phyloP scores from a whole-genome alignment of 805 yeast genomes.

The Candida hispaniensis region DNA sequence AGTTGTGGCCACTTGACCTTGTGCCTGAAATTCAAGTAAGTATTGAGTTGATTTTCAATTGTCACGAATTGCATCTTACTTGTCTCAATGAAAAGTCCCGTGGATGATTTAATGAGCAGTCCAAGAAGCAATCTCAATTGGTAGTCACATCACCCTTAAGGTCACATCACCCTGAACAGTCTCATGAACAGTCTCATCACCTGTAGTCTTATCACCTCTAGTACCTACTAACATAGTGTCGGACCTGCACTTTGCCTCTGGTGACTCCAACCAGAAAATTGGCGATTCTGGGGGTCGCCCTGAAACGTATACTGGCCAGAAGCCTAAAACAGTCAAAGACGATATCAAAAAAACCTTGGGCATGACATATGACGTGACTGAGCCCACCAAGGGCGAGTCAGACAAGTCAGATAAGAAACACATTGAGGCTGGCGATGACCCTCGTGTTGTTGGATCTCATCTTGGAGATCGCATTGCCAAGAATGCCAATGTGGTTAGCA shows the following conservation, averaged over 20 bases:
- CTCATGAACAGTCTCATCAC: no score
- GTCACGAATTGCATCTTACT: no score
- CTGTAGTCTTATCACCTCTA: no score
- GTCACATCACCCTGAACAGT: no score
- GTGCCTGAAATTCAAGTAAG: no score
- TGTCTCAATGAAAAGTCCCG: no score
- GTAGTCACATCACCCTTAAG: no score
- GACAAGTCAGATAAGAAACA: conserved; percentile 1
- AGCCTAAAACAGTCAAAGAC: conserved; percentile 6
- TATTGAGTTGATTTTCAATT: no score
- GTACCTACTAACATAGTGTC: conserved; percentile 11
- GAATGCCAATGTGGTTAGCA: conserved; percentile 24
- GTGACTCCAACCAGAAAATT: conserved; percentile 10
- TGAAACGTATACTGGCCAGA: conserved; percentile 4
- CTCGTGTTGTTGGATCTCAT: conserved; percentile 13
- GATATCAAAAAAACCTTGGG: conserved; percentile 6
- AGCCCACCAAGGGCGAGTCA: neutral
- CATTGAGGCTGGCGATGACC: conserved; percentile 12
- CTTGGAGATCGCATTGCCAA: conserved; percentile 11
- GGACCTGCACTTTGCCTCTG: conserved; percentile 16
- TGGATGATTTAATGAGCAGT: no score
- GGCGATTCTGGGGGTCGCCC: conserved; percentile 9
- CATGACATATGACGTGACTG: neutral
- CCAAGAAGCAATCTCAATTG: no score
- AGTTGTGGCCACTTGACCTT: no score